Conservation (phyloP, 129 eudicot genomes). For the Lactuca sativa region DNA sequence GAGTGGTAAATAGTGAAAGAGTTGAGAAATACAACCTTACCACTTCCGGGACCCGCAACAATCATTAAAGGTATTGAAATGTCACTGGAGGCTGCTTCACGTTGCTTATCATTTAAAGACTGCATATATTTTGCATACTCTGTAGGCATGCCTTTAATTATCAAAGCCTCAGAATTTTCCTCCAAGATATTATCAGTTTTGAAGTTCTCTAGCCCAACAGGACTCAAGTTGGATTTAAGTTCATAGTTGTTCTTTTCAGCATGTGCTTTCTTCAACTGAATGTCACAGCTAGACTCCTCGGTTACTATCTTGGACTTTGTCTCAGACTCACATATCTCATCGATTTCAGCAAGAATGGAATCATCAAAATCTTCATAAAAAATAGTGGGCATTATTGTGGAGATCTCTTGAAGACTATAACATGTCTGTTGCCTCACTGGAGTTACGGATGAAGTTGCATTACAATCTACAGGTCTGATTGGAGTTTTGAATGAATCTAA, state of each 20-base stretch:
- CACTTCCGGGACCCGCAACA: conserved; percentile 99
- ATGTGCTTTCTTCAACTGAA: conserved; percentile 25
- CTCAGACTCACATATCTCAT: conserved; percentile 65
- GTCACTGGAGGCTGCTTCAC: conserved; percentile 96
- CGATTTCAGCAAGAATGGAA: conserved; percentile 70
- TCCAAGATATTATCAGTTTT: conserved; percentile 20
- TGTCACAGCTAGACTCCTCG: conserved; percentile 22
- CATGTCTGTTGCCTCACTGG: conserved; percentile 26
- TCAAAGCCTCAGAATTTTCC: conserved; percentile 24
- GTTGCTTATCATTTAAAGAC: conserved; percentile 76
- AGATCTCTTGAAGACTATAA: conserved; percentile 28
- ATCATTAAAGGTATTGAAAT: conserved; percentile 75
- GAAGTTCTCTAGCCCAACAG: conserved; percentile 31
- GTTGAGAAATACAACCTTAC: conserved; percentile 60
- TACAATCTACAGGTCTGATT: conserved; percentile 20
- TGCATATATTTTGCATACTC: conserved; percentile 68
- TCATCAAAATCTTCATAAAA: conserved; percentile 71
- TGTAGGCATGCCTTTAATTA: conserved; percentile 61
- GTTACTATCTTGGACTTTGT: conserved; percentile 28
- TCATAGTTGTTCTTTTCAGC: conserved; percentile 26
- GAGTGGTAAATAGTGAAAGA: background rate
- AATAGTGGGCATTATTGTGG: conserved; percentile 22
- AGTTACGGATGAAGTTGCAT: conserved; percentile 21
- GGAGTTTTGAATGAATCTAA: conserved; percentile 38
- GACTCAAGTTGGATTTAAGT: conserved; percentile 15